Conservation (phyloP, 805 yeast species). For the Wickerhamiella brachini region DNA sequence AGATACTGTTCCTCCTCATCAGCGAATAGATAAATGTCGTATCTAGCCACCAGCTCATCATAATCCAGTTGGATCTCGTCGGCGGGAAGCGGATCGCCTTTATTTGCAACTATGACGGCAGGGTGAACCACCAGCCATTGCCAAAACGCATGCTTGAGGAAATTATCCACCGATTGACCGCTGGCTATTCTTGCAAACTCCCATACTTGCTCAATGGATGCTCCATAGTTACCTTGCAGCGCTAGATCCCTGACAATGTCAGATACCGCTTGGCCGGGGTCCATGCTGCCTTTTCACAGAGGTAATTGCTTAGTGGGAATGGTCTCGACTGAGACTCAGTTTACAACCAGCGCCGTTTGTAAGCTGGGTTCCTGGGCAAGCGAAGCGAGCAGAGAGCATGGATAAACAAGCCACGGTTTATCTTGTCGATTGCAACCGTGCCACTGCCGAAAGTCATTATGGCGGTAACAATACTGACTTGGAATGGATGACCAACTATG, state of each 20-base stretch:
- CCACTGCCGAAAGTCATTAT: not conserved
- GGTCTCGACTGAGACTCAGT: not conserved
- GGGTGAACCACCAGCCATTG: constrained; percentile 10
- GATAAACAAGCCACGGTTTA: constrained; percentile 1
- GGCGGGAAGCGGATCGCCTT: constrained; percentile 1
- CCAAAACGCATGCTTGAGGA: constrained; percentile 10
- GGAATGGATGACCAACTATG: not conserved
- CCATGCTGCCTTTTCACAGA: constrained; percentile 9
- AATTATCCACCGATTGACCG: constrained; percentile 8
- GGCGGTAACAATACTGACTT: not conserved
- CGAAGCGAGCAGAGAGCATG: too few species aligned
- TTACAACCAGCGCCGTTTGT: not conserved
- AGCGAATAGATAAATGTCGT: constrained; percentile 16
- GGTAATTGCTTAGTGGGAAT: not conserved
- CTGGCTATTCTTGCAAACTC: not conserved
- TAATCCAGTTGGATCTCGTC: not conserved
- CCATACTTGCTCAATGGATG: constrained; percentile 8
- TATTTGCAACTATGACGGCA: constrained; percentile 4
- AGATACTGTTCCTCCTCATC: constrained; percentile 25
- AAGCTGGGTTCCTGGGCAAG: too few species aligned
- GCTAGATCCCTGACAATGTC: constrained; percentile 10
- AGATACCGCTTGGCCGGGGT: constrained; percentile 10
- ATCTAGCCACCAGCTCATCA: not conserved
- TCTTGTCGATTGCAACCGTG: not conserved
- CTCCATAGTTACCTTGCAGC: constrained; percentile 11